Conservation (phyloP, 257 asterid species). For the Galeopsis tetrahit region DNA sequence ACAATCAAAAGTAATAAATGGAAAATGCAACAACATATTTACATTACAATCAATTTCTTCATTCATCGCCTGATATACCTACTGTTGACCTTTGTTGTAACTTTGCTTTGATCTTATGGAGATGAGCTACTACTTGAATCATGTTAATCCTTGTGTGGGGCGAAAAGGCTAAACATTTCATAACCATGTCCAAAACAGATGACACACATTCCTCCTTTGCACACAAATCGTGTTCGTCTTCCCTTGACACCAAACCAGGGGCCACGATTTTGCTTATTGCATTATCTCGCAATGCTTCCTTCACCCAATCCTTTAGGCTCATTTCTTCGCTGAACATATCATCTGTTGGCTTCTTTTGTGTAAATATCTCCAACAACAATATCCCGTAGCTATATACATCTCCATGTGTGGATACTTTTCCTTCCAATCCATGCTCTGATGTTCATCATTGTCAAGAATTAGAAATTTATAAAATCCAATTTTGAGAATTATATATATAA, state of each 20-base stretch:
- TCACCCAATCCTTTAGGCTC: slow-evolving; percentile 40
- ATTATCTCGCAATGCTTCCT: slow-evolving; percentile 29
- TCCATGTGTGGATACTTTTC: no score
- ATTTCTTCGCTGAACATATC: slow-evolving; percentile 38
- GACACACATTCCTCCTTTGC: slow-evolving; percentile 15
- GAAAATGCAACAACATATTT: not conserved
- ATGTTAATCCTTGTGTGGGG: not conserved
- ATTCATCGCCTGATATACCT: not conserved
- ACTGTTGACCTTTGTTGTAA: not conserved
- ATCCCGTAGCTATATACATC: no score
- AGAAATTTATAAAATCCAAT: no score
- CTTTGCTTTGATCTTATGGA: not conserved
- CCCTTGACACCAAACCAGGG: slow-evolving; percentile 10
- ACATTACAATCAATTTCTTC: not conserved
- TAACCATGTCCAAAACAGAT: slow-evolving; percentile 10
- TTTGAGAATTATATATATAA: no score
- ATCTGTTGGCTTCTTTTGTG: slow-evolving; percentile 40
- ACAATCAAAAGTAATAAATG: no score
- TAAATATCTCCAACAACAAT: not conserved
- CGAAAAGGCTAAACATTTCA: slow-evolving; percentile 25
- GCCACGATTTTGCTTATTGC: slow-evolving; percentile 16
- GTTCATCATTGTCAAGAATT: no score
- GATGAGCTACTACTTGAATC: not conserved
- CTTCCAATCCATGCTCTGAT: no score
- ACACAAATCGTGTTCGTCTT: slow-evolving; percentile 12